phyloP scores from a whole-genome alignment of 257 asterid species.

The Primulina huaijiensis region DNA sequence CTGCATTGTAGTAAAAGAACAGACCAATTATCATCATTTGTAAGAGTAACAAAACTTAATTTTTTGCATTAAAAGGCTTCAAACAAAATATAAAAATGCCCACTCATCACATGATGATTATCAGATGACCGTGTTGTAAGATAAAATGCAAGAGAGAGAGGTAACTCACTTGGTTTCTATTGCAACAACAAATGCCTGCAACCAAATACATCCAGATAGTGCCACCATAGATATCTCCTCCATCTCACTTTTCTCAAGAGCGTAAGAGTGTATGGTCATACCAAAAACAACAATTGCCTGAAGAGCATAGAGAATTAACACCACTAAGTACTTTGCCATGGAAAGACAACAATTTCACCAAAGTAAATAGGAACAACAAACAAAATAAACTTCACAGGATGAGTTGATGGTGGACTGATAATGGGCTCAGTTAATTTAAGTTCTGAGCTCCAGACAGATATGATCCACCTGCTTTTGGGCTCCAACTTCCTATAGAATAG shows the following conservation, averaged over 20 bases:
- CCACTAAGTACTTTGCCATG: conserved; percentile 16
- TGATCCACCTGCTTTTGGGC: not conserved
- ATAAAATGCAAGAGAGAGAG: conserved; percentile 23
- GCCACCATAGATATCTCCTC: conserved; percentile 98
- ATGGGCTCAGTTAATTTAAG: not conserved
- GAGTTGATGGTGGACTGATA: conserved; percentile 12
- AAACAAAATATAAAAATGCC: not conserved
- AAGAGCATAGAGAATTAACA: conserved; percentile 21
- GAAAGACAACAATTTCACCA: conserved; percentile 14
- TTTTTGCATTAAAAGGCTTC: not conserved
- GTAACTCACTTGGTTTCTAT: conserved; percentile 82
- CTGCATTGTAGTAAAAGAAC: not conserved
- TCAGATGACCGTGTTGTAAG: conserved; percentile 1
- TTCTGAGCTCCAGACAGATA: conserved; percentile 1
- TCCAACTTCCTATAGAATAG: conserved; percentile 5
- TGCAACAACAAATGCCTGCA: conserved; percentile 96
- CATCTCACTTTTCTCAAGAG: conserved; percentile 94
- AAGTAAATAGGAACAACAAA: not conserved
- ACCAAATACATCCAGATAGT: conserved; percentile 97
- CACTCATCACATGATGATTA: not conserved
- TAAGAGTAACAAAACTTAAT: not conserved
- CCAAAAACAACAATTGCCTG: conserved; percentile 97
- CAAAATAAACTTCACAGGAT: conserved; percentile 13
- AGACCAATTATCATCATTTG: not conserved
- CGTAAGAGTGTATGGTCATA: conserved; percentile 81